Conservation (phyloP, 768 basidiomycete species). For the Hebeloma cylindrosporum region DNA sequence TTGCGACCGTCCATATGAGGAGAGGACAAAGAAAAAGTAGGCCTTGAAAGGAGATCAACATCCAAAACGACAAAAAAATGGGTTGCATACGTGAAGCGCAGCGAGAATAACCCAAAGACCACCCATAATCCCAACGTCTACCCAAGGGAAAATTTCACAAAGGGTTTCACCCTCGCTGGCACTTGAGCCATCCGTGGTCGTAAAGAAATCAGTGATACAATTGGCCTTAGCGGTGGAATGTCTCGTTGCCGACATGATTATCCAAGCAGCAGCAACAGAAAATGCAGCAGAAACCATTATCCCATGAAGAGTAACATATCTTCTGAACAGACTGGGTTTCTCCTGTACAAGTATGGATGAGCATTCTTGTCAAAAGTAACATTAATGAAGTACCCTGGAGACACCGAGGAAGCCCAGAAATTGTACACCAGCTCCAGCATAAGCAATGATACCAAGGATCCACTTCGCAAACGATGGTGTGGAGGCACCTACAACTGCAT, state of each 20-base stretch:
- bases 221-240: slow-evolving; percentile 69
- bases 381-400: slow-evolving; percentile 48
- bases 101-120: slow-evolving; percentile 81
- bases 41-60: slow-evolving; percentile 35
- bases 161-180: slow-evolving; percentile 63
- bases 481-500: slow-evolving; percentile 79
- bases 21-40: slow-evolving; percentile 43
- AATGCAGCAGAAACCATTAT: slow-evolving; percentile 60
- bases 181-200: slow-evolving; percentile 36
- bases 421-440: slow-evolving; percentile 75
- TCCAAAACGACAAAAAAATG: slow-evolving; percentile 2
- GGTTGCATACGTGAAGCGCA: slow-evolving; percentile 65
- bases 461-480: slow-evolving; percentile 75
- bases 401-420: slow-evolving; percentile 86
- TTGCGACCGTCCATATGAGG: slow-evolving; percentile 71
- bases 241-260: slow-evolving; percentile 72
- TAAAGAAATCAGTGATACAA: slow-evolving; percentile 65
- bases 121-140: slow-evolving; percentile 88
- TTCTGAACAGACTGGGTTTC: slow-evolving; percentile 59
- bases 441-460: slow-evolving; percentile 76
- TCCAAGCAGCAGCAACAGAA: slow-evolving; percentile 77
- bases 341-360: slow-evolving; percentile 47
- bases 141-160: slow-evolving; percentile 91
- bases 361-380: not conserved
- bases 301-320: slow-evolving; percentile 69